phyloP scores from a whole-genome alignment of 495 filamentous ascomycete species.

The Hypoxylon lienhwacheense region DNA sequence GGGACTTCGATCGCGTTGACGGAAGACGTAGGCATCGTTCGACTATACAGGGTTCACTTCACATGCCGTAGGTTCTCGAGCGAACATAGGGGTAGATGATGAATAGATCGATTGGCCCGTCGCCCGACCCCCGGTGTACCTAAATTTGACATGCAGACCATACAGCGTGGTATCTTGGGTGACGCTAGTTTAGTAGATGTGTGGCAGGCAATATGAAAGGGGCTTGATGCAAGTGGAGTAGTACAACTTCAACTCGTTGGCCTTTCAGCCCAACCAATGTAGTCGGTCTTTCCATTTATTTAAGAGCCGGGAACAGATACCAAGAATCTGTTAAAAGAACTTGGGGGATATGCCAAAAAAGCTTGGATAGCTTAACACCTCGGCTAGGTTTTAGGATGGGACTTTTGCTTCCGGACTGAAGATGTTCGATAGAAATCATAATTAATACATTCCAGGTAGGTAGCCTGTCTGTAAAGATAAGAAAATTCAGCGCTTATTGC shows the following conservation, averaged over 20 bases:
- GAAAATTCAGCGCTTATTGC: constrained; percentile 3
- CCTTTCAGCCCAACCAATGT: constrained; percentile 29
- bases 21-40: constrained; percentile 15
- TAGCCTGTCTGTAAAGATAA: no score
- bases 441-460: no score
- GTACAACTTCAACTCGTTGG: constrained; percentile 24
- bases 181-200: no score
- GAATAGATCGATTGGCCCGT: constrained; percentile 11
- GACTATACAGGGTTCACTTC: constrained; percentile 27
- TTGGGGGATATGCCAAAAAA: constrained; percentile 25
- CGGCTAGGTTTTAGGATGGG: constrained; percentile 13
- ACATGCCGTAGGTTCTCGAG: constrained; percentile 14
- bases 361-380: constrained; percentile 15
- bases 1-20: background rate
- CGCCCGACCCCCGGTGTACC: constrained; percentile 2
- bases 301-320: constrained; percentile 25
- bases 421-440: background rate
- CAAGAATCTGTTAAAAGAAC: constrained; percentile 14
- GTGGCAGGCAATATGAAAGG: constrained; percentile 28
- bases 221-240: constrained; percentile 30
- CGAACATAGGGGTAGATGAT: constrained; percentile 17
- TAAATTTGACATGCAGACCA: no score
- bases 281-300: constrained; percentile 10
- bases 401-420: constrained; percentile 4
- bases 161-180: no score